Base-by-base conservation (phyloP, 805 yeast genomes). In the Brettanomyces nanus region DNA sequence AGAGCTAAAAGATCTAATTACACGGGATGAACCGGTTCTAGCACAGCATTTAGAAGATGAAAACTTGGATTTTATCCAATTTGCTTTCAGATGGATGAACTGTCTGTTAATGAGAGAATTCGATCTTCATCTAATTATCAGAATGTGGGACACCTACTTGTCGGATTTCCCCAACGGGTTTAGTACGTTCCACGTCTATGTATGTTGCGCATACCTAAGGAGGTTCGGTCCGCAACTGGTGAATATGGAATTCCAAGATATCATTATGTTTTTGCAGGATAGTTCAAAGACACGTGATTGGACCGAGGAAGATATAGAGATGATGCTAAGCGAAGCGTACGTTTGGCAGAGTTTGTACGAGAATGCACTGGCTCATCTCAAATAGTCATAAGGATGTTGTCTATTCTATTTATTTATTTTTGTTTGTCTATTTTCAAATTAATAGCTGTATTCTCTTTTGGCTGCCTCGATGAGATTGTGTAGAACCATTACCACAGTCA, bases 51-150 rank as follows among this genome's bases (percentile, higher is more conserved):
- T 92, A 45, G 78, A 79, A 42, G 53, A 59, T 1, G 96, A 92
- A 55, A 84, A 84, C 34, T 76, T 92, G n/a, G 95, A 92, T 59
- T 92, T 92, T 53, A 77, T 92, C 45, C 98, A 92, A 60, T 92
- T 92, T 59, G 77, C 96, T 17, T 92, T 92, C 64, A 70, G 98
- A 48, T 92, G 98, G 98, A 92, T 92, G 97, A 92, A 92, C 61
- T 92, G 98, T 64, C 65, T 92, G 52, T 65, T 92, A 35, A 92
- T 92, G 98, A 75, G 98, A 47, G 98, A 92, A 52, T 69, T 92
- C 32, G 76, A 80, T 30, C 77, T 92, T 52, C 65, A 66, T 22
- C 73, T 85, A 43, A 83, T 89, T 4, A 78, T 89, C 18, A 69
- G 98, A 40, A 90, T 92, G 95, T 92, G 98, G 97, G 98, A 92